Evolutionary conservation across 805 yeast species (phyloP), one percentile per base, ranked within the genome.

Genomic region (Candida chauliodis): DNA sequence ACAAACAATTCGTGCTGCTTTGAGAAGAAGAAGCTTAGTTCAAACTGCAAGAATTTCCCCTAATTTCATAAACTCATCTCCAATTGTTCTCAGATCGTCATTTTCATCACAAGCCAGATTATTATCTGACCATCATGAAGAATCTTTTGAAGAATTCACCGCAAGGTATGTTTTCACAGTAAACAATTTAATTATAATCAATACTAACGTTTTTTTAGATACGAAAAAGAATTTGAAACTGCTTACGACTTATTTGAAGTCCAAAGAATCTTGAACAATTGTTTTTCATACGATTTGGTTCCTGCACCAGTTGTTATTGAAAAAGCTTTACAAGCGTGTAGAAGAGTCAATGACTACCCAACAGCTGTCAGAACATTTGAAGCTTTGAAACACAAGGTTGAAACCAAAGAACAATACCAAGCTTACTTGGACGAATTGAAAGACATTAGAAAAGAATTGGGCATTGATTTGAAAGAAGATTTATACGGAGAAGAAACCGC

Each of bases 261-360:
- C 23, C 77, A 78, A 73, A 87, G 99, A 76, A 90, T 93, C 45
- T 79, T 93, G 63, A 93, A 95, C 81, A 93, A 93, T 75, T 89
- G 95, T 69, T 93, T 93, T 75, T 86, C 98, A 11, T 93, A 93
- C 75, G 99, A 93, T 71, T 79, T 93, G 67, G 99, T 93, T 41
- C 99, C 99, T 51, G 91, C 99, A 21, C 99, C 99, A 51, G 79
- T 84, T 46, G 98, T 93, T 47, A 77, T 93, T 59, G 96, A 87
- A 71, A 86, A 84, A 70, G 99, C 99, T 34, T 76, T 93, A 61
- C 81, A 86, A 72, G 99, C 99, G 34, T 90, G 97, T 55, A 90
- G 99, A 81, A 87, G 98, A 73, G 98, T 93, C 52, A 88, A 93
- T 70, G 99, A 93, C 73, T 87, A 87, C 72, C 96, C 99, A 45